Evolutionary conservation across 306 rosid genomes (phyloP).

Genomic region (Sphenostylis stenocarpa): DNA sequence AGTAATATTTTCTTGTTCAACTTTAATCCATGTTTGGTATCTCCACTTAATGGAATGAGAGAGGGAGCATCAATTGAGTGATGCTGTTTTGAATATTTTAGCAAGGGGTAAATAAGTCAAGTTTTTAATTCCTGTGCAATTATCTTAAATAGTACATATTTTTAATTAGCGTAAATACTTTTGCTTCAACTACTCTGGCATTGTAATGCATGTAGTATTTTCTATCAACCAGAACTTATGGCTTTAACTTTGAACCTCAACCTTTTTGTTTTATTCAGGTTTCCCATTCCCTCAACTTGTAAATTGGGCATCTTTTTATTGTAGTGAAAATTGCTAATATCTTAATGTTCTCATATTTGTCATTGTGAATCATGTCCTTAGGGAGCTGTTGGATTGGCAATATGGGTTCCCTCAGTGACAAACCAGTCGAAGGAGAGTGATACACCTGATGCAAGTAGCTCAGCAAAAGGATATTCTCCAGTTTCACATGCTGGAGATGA

Average conservation of each 20-base stretch:
- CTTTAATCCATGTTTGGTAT: background rate
- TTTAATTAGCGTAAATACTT: background rate
- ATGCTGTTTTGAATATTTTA: background rate
- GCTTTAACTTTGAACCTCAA: slow-evolving; percentile 30
- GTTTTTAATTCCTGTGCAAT: background rate
- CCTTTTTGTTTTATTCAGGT: slow-evolving; percentile 20
- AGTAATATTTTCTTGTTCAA: background rate
- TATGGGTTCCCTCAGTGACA: slow-evolving; percentile 98
- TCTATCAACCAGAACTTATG: background rate
- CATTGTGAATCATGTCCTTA: slow-evolving; percentile 34
- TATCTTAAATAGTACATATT: background rate
- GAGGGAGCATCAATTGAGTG: background rate
- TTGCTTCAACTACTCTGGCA: slow-evolving; percentile 19
- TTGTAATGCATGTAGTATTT: slow-evolving; percentile 16
- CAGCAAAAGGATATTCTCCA: slow-evolving; percentile 67
- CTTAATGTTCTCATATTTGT: slow-evolving; percentile 9
- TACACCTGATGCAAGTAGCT: slow-evolving; percentile 51
- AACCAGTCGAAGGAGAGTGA: slow-evolving; percentile 73
- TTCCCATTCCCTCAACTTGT: slow-evolving; percentile 12
- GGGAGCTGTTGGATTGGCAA: slow-evolving; percentile 99
- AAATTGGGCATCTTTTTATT: background rate
- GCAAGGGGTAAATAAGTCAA: background rate
- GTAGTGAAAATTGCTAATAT: background rate
- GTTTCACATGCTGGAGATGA: slow-evolving; percentile 56
- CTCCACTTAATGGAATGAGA: background rate